Evolutionary conservation across 345 rosid genomes (phyloP), one percentile per base, ranked within the genome.

Genomic region (Hypericum perforatum): DNA sequence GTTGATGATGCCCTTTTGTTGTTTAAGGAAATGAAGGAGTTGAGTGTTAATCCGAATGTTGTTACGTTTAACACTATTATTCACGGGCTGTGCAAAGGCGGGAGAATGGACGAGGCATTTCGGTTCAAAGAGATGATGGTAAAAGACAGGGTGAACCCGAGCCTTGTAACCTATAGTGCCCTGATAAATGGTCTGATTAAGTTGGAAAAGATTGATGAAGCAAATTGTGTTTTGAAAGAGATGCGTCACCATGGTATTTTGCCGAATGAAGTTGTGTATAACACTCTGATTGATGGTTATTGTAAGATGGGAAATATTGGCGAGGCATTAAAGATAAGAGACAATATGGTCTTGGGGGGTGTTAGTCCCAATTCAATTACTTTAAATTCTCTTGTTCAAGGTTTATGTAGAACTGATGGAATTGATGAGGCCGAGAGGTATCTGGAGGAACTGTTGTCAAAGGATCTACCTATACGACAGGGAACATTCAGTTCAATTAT

Each of bases 41-140:
- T 58, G 58, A 78, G 88, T 51, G 52, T 73, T 37, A 41, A 70
- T 60, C 91, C 94, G 0, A 85, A 82, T 52, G 83, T 74, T 43
- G 84, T 79, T 56, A 76, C 94, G 4, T 88, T 73, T 41, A 88
- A 88, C 48, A 70, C 63, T 68, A 60, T 88, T n/a, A 82, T 88
- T 29, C 79, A 80, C 62, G 96, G 94, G 37, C 49, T 88, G 37
- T 86, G 84, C 68, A 76, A 72, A 76, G 69, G 54, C 36, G 79
- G 88, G 54, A 79, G 78, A 67, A 37, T 77, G 40, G 63, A 75
- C 53, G 89, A 81, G 56, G 91, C 85, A 11, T 67, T 78, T 50
- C 60, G 43, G 45, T 75, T 80, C 57, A 85, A 74, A 48, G 80
- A 70, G 45, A 80, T 63, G 75, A 88, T 85, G 96, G 60, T 55